A percentile compares a stretch with the other conserved stretches of the same genome.
These are phyloP conservation scores for Aspergillus sp. DNA, from an alignment of 2,329 filamentous ascomycete genomes.

Conservation along the genomic window DNA sequence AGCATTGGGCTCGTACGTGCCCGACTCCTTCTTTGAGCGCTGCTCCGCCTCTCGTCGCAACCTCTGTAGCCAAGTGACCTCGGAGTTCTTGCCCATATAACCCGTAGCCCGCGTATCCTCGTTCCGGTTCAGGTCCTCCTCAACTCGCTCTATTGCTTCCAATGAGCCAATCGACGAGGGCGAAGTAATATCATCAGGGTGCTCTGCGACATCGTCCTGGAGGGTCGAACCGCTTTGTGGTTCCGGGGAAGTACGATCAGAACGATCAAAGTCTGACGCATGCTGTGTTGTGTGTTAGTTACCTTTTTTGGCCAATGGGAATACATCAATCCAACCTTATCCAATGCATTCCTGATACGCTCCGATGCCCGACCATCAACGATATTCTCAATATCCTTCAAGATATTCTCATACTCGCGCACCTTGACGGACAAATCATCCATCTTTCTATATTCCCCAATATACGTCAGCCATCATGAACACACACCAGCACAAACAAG, in stretches of 20 bases:
- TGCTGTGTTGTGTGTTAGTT: conserved; percentile 10
- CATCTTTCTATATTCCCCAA: conserved; percentile 19
- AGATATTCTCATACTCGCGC: conserved; percentile 32
- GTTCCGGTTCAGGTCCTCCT: conserved; percentile 36
- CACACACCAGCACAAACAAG: conserved; percentile 1
- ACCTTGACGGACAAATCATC: conserved; percentile 25
- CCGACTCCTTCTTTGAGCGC: conserved; percentile 20
- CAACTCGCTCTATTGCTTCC: conserved; percentile 38
- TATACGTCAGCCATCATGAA: background rate
- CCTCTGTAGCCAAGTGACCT: conserved; percentile 40
- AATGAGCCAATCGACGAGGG: conserved; percentile 35
- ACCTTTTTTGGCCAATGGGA: no score
- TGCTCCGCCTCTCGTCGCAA: conserved; percentile 32
- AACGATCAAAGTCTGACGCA: conserved; percentile 15
- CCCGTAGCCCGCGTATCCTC: conserved; percentile 31
- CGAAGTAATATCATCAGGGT: conserved; percentile 16
- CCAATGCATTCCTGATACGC: conserved; percentile 29
- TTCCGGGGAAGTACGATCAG: background rate
- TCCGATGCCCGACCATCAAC: conserved; percentile 28
- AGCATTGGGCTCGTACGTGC: conserved; percentile 19
- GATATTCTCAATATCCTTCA: conserved; percentile 28
- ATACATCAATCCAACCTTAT: conserved; percentile 22
- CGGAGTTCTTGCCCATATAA: conserved; percentile 41
- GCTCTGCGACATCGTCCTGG: conserved; percentile 20
- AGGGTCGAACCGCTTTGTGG: conserved; percentile 6